Evolutionary conservation across 2,329 filamentous ascomycete species (phyloP), one percentile per base, ranked within the genome.

Genomic region (Cladorrhinum sp.): DNA sequence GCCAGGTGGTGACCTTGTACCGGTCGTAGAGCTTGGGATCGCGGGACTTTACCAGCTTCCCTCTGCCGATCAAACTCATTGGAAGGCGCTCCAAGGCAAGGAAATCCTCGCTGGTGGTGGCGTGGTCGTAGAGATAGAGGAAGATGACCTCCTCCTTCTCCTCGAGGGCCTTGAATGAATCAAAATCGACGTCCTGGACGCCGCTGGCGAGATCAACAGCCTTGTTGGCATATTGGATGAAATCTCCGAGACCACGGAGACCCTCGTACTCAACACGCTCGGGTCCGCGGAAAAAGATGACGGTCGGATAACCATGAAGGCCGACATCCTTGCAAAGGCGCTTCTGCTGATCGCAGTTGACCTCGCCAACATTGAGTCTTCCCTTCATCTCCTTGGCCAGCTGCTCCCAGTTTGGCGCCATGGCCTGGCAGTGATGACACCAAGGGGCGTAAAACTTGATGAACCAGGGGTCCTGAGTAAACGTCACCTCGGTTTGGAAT

Each of bases 391-490:
- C 91, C 73, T 93, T 92, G 50, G 90, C 90, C 76, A 99, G 86
- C 70, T 94, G 90, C 64, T 86, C 80, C 95, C 95, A 99, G 65
- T 87, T 92, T 2, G 95, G 90, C 36, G 90, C 91, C 82, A 99
- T 86, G 39, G 91, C 91, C 76, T 96, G 91, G 75, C 96, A 99
- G 76, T 99, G 95, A 68, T 88, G 86, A 74, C 95, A 99, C 95
- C 94, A 98, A 5, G 95, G 96, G 18, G 92, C 93, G 73, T 97
- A 98, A 74, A 99, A 98, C 76, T 99, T 99, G 81, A 99, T 87
- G 72, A 99, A 97, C 95, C 95, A 99, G 5, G 93, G 89, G 65
- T 98, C 92, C 65, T 90, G 86, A 0, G 92, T 92, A 73, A 88
- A 90, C 2, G 92, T 96, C 52, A 99, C 93, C 39, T 89, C 80